Base-by-base conservation (phyloP, 768 basidiomycete genomes). In the Lactarius akahatsu region DNA sequence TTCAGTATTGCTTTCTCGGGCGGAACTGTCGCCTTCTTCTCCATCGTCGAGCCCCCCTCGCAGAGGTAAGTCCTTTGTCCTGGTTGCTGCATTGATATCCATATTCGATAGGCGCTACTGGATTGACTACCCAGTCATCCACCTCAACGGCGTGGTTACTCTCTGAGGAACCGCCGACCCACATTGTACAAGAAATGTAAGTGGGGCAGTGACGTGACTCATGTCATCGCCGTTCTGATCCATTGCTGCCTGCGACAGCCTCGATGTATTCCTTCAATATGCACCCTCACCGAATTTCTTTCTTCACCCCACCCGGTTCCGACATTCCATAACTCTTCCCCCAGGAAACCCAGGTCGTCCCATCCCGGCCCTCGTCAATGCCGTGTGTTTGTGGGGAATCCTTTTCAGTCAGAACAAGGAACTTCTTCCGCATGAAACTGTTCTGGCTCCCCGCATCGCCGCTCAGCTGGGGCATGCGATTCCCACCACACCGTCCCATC, bases 231-330 rank as follows among this genome's bases (percentile, higher is more conserved):
- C 18, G 18, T 20, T 38, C 41, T 58, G 18, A 58, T 23, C n/a
- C n/a, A 34, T 47, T n/a, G 2, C 59, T 8, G 13, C 6, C 15
- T 23, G 23, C 40, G 41, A 20, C 59, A 90, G 88, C 43, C 73
- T 88, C 4, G 83, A 86, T 71, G 77, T 77, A 32, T 86, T 93
- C 72, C 73, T 86, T 13, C 83, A 82, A 18, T 80, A 89, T 70
- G 80, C 83, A 0, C 73, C 78, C 41, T 81, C 86, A 70, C 80
- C 90, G 64, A 88, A 88, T 5, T 86, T 91, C 72, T 92, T 91
- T 74, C 82, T 92, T 63, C 75, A 85, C 68, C 55, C 76, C 3
- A 69, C 75, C 6, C 81, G 85, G 4, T 84, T 89, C 63, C 76
- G 75, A 20, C 59, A 78, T 5, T 72, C 77, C 15, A n/a, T 67